These are phyloP conservation scores for Filobasidium floriforme DNA, from an alignment of 768 basidiomycete species.

Conservation along the genomic window DNA sequence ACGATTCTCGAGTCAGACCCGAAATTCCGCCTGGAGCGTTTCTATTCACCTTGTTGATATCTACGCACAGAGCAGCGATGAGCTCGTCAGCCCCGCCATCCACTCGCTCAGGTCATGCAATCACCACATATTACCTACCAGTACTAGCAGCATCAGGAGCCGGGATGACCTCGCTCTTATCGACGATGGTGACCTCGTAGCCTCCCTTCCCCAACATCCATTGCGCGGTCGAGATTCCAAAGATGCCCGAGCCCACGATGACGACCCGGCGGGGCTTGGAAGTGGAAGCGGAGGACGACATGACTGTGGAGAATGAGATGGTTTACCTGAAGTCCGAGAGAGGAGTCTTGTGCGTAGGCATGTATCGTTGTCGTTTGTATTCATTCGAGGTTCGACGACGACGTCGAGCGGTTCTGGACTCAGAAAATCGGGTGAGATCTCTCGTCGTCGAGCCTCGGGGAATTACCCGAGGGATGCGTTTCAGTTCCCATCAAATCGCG, in stretches of 20 bases:
- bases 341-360: not conserved
- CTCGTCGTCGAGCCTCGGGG: too few relatives aligned
- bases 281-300: not conserved
- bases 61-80: constrained; percentile 2
- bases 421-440: too few relatives aligned
- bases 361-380: too few relatives aligned
- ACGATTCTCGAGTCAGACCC: not conserved
- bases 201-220: constrained; percentile 59
- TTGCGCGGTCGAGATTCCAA: constrained; percentile 78
- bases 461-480: too few relatives aligned
- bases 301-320: not conserved
- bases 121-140: constrained; percentile 39
- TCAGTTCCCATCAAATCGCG: too few relatives aligned
- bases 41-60: constrained; percentile 30
- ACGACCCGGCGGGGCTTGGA: constrained; percentile 46
- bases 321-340: not conserved
- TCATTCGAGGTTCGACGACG: too few relatives aligned
- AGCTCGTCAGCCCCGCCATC: not conserved
- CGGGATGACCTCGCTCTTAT: constrained; percentile 61
- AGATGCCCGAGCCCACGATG: constrained; percentile 67
- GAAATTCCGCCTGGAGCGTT: not conserved
- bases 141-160: constrained; percentile 73
- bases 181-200: constrained; percentile 68
- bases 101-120: not conserved
- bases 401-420: too few relatives aligned